phyloP scores from a whole-genome alignment of 257 asterid species.

The Thymus quinquecostatus region DNA sequence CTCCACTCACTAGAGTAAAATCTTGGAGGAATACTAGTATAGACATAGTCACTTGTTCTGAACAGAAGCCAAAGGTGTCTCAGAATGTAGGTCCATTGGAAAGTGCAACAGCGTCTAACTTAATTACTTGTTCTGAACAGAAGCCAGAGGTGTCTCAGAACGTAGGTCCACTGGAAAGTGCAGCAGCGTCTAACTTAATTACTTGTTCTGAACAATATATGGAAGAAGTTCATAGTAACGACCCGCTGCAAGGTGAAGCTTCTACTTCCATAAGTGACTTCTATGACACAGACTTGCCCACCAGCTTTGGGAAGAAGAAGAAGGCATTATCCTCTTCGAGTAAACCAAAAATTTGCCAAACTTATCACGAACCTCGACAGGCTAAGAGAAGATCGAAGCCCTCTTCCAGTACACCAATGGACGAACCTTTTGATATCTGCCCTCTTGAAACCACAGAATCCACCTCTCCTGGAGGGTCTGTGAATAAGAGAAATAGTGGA shows the following conservation, averaged over 20 bases:
- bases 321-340: neutral
- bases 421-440: constrained; percentile 61
- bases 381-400: constrained; percentile 4
- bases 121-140: too few species aligned
- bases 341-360: constrained; percentile 1
- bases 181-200: too few species aligned
- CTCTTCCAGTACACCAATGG: neutral
- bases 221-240: neutral
- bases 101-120: too few species aligned
- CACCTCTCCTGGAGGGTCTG: neutral
- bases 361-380: constrained; percentile 24
- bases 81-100: too few species aligned
- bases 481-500: neutral
- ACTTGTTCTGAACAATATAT: too few species aligned
- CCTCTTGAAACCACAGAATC: constrained; percentile 19
- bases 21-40: too few species aligned
- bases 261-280: constrained; percentile 4
- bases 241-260: neutral
- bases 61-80: too few species aligned
- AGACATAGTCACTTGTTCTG: too few species aligned
- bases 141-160: too few species aligned
- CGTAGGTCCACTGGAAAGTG: too few species aligned
- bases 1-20: too few species aligned
- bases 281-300: constrained; percentile 13
- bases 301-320: constrained; percentile 22